Evolutionary conservation across 2,329 filamentous ascomycete species (phyloP).

Genomic region (Phyllosticta citribraziliensis): DNA sequence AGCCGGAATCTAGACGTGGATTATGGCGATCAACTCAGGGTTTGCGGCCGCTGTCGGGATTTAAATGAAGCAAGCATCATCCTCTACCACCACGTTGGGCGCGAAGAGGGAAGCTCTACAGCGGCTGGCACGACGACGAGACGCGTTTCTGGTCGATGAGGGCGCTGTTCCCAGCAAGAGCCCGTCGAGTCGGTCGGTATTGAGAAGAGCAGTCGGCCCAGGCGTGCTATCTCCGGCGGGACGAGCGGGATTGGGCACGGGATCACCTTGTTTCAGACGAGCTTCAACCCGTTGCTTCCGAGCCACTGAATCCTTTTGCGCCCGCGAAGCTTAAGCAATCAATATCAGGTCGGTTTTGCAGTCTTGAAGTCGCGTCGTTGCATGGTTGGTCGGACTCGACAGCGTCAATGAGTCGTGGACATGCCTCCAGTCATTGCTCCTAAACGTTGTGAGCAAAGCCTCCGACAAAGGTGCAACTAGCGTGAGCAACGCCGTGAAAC

Average conservation of each 20-base stretch:
- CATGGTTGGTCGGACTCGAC: neutral
- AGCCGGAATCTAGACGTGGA: neutral
- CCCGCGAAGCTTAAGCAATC: neutral
- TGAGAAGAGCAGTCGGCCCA: neutral
- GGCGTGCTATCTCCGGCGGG: neutral
- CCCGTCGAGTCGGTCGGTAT: neutral
- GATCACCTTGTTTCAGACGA: neutral
- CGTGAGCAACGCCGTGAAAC: neutral
- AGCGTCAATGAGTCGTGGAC: neutral
- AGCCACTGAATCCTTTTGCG: neutral
- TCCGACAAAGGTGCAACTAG: neutral
- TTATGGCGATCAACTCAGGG: neutral
- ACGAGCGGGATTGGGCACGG: neutral
- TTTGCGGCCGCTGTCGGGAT: neutral
- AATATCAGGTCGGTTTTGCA: neutral
- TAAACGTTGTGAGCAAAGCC: neutral
- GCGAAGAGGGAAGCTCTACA: no score
- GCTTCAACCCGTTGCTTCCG: neutral
- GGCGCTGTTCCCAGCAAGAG: neutral
- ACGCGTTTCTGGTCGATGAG: neutral
- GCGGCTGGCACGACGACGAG: no score
- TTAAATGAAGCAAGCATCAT: neutral
- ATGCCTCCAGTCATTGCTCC: neutral
- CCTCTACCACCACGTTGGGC: conserved; percentile 1
- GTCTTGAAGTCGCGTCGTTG: neutral